phyloP scores from a whole-genome alignment of 2,329 filamentous ascomycete species.

The Graphiopsis chlorocephala region DNA sequence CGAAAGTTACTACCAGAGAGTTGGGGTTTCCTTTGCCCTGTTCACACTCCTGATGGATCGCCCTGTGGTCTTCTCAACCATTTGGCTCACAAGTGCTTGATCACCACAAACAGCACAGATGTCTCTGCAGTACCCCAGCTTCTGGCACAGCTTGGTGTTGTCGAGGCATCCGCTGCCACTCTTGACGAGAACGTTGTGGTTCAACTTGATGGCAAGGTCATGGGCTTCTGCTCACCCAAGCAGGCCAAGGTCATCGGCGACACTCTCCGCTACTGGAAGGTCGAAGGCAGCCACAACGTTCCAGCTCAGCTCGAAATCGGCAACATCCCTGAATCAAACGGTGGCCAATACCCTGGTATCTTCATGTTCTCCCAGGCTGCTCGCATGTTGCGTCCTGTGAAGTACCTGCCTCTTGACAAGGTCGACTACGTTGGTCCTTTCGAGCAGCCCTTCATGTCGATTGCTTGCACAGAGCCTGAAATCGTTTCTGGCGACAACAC shows the following conservation, averaged over 20 bases:
- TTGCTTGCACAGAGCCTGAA: constrained; percentile 85
- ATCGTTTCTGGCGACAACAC: constrained; percentile 84
- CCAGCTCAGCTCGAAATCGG: constrained; percentile 87
- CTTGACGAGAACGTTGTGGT: constrained; percentile 82
- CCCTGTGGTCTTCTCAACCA: constrained; percentile 95
- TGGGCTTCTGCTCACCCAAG: constrained; percentile 86
- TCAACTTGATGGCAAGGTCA: constrained; percentile 82
- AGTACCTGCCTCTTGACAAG: constrained; percentile 82
- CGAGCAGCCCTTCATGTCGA: constrained; percentile 98
- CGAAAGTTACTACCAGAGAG: constrained; percentile 93
- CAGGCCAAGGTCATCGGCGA: constrained; percentile 80
- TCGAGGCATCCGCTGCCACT: constrained; percentile 71
- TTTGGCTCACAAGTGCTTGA: constrained; percentile 88
- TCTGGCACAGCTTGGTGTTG: constrained; percentile 75
- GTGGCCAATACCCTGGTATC: constrained; percentile 93
- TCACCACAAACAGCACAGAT: constrained; percentile 74
- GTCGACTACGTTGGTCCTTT: constrained; percentile 87
- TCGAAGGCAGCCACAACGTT: constrained; percentile 76
- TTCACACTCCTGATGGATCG: constrained; percentile 93
- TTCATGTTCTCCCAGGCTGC: constrained; percentile 88
- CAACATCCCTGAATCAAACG: constrained; percentile 80
- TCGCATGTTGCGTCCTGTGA: constrained; percentile 86
- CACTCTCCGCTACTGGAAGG: constrained; percentile 91
- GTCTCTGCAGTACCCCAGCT: constrained; percentile 71
- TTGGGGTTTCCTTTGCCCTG: constrained; percentile 96